These are phyloP conservation scores for Coffea canephora DNA, from an alignment of 257 asterid genomes.

Conservation along the genomic window DNA sequence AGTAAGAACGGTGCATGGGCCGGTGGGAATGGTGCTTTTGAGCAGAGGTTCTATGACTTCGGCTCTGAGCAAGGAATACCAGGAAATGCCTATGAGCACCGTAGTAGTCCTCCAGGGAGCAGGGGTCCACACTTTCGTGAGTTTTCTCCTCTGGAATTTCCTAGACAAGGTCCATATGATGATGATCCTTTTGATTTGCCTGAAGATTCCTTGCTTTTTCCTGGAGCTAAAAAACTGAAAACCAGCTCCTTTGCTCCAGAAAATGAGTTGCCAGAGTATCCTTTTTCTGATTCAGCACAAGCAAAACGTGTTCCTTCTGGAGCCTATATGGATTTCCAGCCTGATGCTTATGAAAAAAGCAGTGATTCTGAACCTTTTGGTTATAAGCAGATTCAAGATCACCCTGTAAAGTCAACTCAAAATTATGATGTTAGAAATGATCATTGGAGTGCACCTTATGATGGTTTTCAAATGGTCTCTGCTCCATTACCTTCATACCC, in stretches of 20 bases:
- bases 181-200: constrained; percentile 93
- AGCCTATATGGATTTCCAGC: constrained; percentile 36
- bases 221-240: constrained; percentile 61
- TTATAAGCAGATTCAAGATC: constrained; percentile 44
- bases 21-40: constrained; percentile 41
- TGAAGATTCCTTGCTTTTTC: constrained; percentile 67
- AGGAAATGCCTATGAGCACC: constrained; percentile 43
- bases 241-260: constrained; percentile 42
- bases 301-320: constrained; percentile 39
- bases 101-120: constrained; percentile 48
- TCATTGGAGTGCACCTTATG: constrained; percentile 47
- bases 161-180: constrained; percentile 43
- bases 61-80: constrained; percentile 41
- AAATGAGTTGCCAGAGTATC: constrained; percentile 77
- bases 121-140: constrained; percentile 44
- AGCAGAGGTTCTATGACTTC: constrained; percentile 40
- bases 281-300: constrained; percentile 61
- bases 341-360: constrained; percentile 40
- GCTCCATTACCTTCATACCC: constrained; percentile 34
- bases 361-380: constrained; percentile 54
- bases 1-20: constrained; percentile 48
- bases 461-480: constrained; percentile 42
- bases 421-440: constrained; percentile 50
- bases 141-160: constrained; percentile 49
- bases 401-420: constrained; percentile 31